phyloP scores from a whole-genome alignment of 352 stramenopile genomes.

The Phytophthora idaei region DNA sequence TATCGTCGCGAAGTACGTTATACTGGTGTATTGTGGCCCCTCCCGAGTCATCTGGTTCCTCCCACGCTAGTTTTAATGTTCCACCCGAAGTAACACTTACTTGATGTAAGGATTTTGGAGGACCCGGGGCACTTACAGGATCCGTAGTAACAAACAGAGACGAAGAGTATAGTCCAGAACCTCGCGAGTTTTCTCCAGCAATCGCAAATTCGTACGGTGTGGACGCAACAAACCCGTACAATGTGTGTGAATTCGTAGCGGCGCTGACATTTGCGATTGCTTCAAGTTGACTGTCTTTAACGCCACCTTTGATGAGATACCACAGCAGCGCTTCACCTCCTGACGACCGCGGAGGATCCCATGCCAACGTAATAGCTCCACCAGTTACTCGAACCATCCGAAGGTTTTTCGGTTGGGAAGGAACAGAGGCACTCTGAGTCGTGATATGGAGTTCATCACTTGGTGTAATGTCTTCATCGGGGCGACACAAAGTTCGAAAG shows the following conservation, averaged over 20 bases:
- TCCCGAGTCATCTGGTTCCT: constrained; percentile 43
- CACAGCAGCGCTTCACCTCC: constrained; percentile 32
- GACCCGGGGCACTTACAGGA: constrained; percentile 30
- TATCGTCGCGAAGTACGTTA: constrained; percentile 43
- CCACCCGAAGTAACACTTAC: constrained; percentile 43
- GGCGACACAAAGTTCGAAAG: constrained; percentile 46
- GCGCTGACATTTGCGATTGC: constrained; percentile 25
- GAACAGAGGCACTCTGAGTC: constrained; percentile 41
- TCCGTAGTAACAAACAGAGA: constrained; percentile 39
- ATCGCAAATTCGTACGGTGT: constrained; percentile 45
- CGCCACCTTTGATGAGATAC: constrained; percentile 39
- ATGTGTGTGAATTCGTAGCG: constrained; percentile 10
- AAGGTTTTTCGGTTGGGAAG: constrained; percentile 54
- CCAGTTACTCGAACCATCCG: constrained; percentile 32
- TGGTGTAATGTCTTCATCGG: constrained; percentile 27
- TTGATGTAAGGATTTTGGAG: constrained; percentile 42
- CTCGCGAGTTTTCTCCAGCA: constrained; percentile 44
- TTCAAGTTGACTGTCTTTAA: neutral
- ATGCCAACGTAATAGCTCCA: constrained; percentile 47
- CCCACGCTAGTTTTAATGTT: constrained; percentile 45
- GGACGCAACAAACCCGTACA: constrained; percentile 37
- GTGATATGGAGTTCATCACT: constrained; percentile 44
- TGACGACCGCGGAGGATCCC: constrained; percentile 50
- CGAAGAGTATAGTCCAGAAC: constrained; percentile 42
- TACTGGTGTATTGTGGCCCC: constrained; percentile 48